Percentiles rank a stretch among this genome's conserved stretches.
Evolutionary conservation across 202 grass and related monocot genomes (phyloP).

Genomic region (Setaria italica): DNA sequence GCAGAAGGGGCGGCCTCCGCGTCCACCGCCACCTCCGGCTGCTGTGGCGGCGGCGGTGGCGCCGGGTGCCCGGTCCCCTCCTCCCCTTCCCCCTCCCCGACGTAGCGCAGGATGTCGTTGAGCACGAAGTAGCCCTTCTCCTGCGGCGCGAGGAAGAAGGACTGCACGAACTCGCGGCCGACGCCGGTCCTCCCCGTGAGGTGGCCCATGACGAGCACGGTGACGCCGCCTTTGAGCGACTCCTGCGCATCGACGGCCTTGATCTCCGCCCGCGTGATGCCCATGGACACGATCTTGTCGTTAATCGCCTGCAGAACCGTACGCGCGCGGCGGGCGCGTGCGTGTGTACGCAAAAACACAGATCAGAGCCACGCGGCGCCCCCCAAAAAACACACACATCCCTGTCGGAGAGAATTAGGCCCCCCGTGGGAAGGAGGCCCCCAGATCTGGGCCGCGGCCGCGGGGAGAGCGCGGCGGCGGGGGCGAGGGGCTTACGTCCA

Average conservation of each 20-base stretch:
- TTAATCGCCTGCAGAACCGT: conserved; percentile 70
- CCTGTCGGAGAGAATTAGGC: neutral
- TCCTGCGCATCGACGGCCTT: conserved; percentile 87
- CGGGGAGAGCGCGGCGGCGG: neutral
- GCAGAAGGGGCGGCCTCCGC: conserved; percentile 24
- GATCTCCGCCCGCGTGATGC: conserved; percentile 76
- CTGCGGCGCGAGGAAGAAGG: conserved; percentile 98
- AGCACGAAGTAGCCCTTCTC: conserved; percentile 96
- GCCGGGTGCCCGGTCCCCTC: neutral
- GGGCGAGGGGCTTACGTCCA: conserved; percentile 46
- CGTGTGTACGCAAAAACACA: neutral
- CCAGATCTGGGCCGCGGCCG: conserved; percentile 46
- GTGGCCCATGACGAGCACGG: conserved; percentile 83
- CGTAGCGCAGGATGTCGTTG: conserved; percentile 85
- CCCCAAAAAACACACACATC: neutral
- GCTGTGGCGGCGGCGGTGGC: neutral
- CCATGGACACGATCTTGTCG: conserved; percentile 91
- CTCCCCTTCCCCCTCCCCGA: conserved; percentile 26
- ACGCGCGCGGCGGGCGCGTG: too few relatives aligned
- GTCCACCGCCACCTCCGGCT: neutral
- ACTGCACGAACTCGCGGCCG: conserved; percentile 77
- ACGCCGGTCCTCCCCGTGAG: conserved; percentile 59
- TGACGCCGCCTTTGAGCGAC: conserved; percentile 74
- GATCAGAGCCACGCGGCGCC: neutral
- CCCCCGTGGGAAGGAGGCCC: neutral